Evolutionary conservation across 1,284 basidiomycete species (phyloP), one percentile per base, ranked within the genome.

Genomic region (Cutaneotrichosporon sp.): DNA sequence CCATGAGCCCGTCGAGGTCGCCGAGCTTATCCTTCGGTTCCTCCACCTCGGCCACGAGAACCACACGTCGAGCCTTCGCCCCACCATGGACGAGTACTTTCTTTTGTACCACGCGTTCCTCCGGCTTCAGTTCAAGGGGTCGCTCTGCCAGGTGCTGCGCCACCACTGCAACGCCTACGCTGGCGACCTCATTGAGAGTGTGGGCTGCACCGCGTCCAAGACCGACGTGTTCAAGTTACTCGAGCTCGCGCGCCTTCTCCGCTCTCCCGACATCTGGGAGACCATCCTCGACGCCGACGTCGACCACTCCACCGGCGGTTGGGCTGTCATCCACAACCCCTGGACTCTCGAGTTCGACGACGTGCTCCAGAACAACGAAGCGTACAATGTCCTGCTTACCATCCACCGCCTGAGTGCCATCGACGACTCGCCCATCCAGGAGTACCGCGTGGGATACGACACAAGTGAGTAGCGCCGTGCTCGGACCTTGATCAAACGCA

Each of bases 401-500:
- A 12, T 44, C 27, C 42, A 44, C 11, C 42, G 42, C 17, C 42
- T 44, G 14, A 29, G 26, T 10, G 27, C 42, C 4, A 16, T 33
- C 22, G 44, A 46, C 14, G 44, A 33, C 32, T 20, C 14, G 5
- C 44, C 32, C 3, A 20, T 46, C 19, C 32, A 34, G 10, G 31
- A 46, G 32, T 46, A 32, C 32, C 44, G 44, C 32, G 44, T 46
- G 17, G 44, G 31, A 3, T 34, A 46, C 32, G 31, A 46, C 14
- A 17, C 16, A 7, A n/a, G 44, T 26, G 14, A 16, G 35, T 24
- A n/a, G n/a, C 12, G 8, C 8, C 20, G 25, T 10, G 20, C 20
- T 24, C 20, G 16, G 20, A 11, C 37, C 37, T 10, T 9, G 29
- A 9, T 31, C 14, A 14, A 31, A 14, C 29, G 29, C 14, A 14